Conservation (phyloP, 257 asterid genomes). For the Fraxinus quadrangulata region DNA sequence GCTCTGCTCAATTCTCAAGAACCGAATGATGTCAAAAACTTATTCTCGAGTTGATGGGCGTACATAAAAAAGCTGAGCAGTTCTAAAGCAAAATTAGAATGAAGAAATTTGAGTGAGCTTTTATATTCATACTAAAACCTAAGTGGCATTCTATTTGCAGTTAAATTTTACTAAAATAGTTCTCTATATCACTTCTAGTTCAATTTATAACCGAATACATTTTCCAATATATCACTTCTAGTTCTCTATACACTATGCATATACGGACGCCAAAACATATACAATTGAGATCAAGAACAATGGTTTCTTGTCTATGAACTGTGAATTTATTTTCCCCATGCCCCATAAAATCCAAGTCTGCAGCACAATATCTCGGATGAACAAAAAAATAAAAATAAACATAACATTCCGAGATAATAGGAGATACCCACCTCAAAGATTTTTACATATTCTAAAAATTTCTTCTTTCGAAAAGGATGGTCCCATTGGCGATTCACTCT, state of each 20-base stretch:
- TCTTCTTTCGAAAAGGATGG: conserved; percentile 9
- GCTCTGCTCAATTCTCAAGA: not conserved
- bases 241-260: not conserved
- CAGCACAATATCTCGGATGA: not conserved
- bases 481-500: not conserved
- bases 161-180: not conserved
- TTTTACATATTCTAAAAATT: not conserved
- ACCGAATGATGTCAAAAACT: not conserved
- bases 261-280: not conserved
- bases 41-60: not conserved
- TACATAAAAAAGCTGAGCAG: not conserved
- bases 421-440: not conserved
- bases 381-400: too few relatives aligned
- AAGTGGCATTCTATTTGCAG: not conserved
- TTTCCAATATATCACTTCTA: not conserved
- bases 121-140: not conserved
- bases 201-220: not conserved
- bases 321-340: not conserved
- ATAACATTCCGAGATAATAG: not conserved
- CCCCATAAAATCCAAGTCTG: not conserved
- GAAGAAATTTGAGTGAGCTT: not conserved
- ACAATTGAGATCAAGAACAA: not conserved
- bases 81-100: not conserved
- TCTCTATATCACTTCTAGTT: not conserved
- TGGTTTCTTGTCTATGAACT: not conserved